These are phyloP conservation scores for Seminavis robusta DNA, from an alignment of 108 stramenopile species.

Conservation along the genomic window DNA sequence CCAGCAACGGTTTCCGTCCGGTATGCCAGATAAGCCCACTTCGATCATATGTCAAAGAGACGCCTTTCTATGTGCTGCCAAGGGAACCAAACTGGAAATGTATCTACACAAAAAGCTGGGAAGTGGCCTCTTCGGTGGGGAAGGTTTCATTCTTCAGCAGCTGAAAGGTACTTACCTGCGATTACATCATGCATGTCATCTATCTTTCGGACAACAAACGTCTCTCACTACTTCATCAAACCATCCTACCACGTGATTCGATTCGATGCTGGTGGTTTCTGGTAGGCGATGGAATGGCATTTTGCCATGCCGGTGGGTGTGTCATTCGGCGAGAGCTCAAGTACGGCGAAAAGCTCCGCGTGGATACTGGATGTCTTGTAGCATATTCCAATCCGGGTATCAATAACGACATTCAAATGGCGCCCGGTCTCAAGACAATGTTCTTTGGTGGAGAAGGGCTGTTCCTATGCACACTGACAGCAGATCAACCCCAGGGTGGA, in stretches of 20 bases:
- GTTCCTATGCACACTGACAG: conserved; percentile 76
- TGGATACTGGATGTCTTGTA: conserved; percentile 75
- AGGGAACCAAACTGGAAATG: conserved; percentile 58
- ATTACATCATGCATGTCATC: too few relatives aligned
- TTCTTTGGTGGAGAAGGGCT: conserved; percentile 86
- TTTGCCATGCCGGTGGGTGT: conserved; percentile 76
- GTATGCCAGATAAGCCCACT: conserved; percentile 44
- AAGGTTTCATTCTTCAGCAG: conserved; percentile 80
- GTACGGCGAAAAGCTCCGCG: conserved; percentile 62
- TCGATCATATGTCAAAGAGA: conserved; percentile 75
- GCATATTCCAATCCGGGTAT: conserved; percentile 64
- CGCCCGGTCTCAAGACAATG: conserved; percentile 77
- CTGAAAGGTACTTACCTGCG: too few relatives aligned
- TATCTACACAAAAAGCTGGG: conserved; percentile 64
- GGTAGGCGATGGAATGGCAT: conserved; percentile 65
- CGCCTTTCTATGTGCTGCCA: conserved; percentile 69
- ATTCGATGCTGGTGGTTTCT: too few relatives aligned
- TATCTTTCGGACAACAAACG: too few relatives aligned
- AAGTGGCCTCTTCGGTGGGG: conserved; percentile 83
- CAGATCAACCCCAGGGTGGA: too few relatives aligned
- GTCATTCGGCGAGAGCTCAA: conserved; percentile 57
- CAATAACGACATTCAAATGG: conserved; percentile 63
- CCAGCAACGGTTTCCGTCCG: too few relatives aligned
- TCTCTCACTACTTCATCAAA: too few relatives aligned
- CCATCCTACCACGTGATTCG: too few relatives aligned